Evolutionary conservation across 2,329 filamentous ascomycete genomes (phyloP).

Genomic region (Arthrobotrys entomopaga): DNA sequence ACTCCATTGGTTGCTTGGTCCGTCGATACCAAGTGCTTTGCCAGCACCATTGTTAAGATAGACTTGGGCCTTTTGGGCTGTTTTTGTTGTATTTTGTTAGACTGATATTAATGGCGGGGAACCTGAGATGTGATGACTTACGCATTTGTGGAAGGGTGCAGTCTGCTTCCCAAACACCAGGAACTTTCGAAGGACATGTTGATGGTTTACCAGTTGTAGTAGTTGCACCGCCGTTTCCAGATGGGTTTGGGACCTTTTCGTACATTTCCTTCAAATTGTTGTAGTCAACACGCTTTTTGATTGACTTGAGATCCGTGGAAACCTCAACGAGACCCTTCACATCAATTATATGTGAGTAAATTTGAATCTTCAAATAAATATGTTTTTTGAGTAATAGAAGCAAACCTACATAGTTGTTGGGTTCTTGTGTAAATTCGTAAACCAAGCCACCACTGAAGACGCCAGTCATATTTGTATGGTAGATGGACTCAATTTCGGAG

Average conservation of each 20-base stretch:
- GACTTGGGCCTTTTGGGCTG: slow-evolving; percentile 33
- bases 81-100: slow-evolving; percentile 16
- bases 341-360: slow-evolving; percentile 8
- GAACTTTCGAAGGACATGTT: slow-evolving; percentile 28
- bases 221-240: slow-evolving; percentile 65
- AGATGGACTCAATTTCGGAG: slow-evolving; percentile 80
- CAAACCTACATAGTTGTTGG: slow-evolving; percentile 73
- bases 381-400: not conserved
- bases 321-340: slow-evolving; percentile 56
- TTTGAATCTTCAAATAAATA: not conserved
- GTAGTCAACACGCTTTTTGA: slow-evolving; percentile 65
- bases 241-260: slow-evolving; percentile 63
- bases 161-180: slow-evolving; percentile 57
- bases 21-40: slow-evolving; percentile 40
- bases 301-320: slow-evolving; percentile 59
- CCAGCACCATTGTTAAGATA: slow-evolving; percentile 40
- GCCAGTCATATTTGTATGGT: slow-evolving; percentile 80
- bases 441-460: slow-evolving; percentile 97
- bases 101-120: not conserved
- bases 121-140: slow-evolving; percentile 11
- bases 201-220: slow-evolving; percentile 37
- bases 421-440: slow-evolving; percentile 90
- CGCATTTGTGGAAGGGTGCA: slow-evolving; percentile 57
- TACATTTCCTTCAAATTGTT: slow-evolving; percentile 65
- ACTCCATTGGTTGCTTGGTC: slow-evolving; percentile 52